These are phyloP conservation scores for Blastobotrys elegans DNA, from an alignment of 1,139 yeast genomes.

Conservation along the genomic window DNA sequence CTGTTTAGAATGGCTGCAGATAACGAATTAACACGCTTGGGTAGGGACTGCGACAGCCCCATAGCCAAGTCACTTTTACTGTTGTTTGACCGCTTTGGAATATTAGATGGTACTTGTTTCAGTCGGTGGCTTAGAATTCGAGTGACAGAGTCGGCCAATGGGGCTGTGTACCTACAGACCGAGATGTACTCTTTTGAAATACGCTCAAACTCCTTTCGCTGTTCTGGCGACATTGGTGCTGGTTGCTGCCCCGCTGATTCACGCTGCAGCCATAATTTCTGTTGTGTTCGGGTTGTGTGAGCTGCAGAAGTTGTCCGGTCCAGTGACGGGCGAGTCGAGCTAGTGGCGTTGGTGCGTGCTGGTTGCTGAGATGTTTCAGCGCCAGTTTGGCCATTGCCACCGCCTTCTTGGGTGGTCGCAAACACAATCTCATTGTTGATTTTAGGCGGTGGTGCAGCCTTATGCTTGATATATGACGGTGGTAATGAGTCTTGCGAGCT, in stretches of 20 bases:
- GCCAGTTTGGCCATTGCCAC: too few relatives aligned
- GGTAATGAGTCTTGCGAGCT: constrained; percentile 5
- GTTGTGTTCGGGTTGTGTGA: constrained; percentile 65
- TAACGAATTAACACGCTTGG: constrained; percentile 21
- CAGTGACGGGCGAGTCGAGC: constrained; percentile 3
- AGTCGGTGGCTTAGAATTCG: constrained; percentile 30
- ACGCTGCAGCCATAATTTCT: constrained; percentile 75
- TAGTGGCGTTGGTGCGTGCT: neutral
- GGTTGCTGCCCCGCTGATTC: constrained; percentile 50
- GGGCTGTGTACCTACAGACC: constrained; percentile 64
- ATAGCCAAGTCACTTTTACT: constrained; percentile 11
- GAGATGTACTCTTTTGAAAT: constrained; percentile 68
- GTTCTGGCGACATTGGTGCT: constrained; percentile 36
- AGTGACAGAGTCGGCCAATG: constrained; percentile 57
- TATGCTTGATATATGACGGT: constrained; percentile 12
- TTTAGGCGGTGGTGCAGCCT: constrained; percentile 12
- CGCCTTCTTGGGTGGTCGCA: constrained; percentile 7
- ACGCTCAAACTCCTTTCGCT: constrained; percentile 70
- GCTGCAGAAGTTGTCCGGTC: constrained; percentile 5
- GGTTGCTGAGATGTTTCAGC: neutral
- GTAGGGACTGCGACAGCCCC: constrained; percentile 22
- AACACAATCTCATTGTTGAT: constrained; percentile 11
- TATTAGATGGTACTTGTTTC: constrained; percentile 5
- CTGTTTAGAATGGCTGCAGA: constrained; percentile 21
- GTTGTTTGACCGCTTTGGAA: constrained; percentile 2